Conservation (phyloP, 805 yeast genomes). For the Candida gorgasii region DNA sequence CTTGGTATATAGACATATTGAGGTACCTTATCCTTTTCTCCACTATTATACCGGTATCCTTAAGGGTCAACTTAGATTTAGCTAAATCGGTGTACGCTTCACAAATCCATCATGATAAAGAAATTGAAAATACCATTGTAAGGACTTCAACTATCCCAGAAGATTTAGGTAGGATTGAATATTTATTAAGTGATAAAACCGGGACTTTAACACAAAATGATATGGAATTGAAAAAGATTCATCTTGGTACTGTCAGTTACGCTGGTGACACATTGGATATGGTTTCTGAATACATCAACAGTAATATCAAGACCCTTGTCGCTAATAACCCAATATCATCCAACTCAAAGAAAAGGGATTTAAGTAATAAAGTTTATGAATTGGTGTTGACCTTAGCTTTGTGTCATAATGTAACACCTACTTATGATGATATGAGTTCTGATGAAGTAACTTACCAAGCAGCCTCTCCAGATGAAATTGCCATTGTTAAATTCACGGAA, state of each 20-base stretch:
- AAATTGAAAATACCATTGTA: conserved; percentile 85
- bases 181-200: conserved; percentile 88
- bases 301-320: conserved; percentile 14
- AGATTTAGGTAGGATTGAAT: conserved; percentile 94
- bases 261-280: conserved; percentile 92
- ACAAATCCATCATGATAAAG: conserved; percentile 85
- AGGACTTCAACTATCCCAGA: conserved; percentile 98
- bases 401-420: conserved; percentile 98
- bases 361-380: conserved; percentile 76
- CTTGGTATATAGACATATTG: conserved; percentile 91
- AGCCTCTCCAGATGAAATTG: conserved; percentile 98
- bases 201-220: conserved; percentile 98
- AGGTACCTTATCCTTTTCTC: conserved; percentile 89
- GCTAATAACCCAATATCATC: conserved; percentile 4
- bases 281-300: conserved; percentile 65
- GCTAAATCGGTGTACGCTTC: conserved; percentile 96
- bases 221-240: conserved; percentile 93
- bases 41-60: conserved; percentile 92
- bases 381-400: conserved; percentile 79
- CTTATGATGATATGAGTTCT: conserved; percentile 54
- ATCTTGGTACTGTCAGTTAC: conserved; percentile 89
- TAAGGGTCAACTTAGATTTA: conserved; percentile 90
- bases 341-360: conserved; percentile 56
- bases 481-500: conserved; percentile 91
- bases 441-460: conserved; percentile 77